Evolutionary conservation across 2,329 filamentous ascomycete species (phyloP), one percentile per base, ranked within the genome.

Genomic region (Epichloe elymi): DNA sequence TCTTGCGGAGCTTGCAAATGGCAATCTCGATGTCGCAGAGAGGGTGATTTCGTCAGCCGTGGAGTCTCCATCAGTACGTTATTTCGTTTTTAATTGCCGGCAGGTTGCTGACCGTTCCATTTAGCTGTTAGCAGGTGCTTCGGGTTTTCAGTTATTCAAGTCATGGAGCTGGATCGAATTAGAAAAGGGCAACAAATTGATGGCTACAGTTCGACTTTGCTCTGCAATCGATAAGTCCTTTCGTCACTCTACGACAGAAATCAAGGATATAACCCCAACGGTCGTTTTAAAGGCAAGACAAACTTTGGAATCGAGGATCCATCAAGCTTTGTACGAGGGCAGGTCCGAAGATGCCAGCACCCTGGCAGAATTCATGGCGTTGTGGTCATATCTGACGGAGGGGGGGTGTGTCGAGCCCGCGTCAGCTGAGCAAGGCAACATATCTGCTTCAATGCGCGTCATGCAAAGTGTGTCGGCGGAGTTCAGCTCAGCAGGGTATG

Each of bases 161-260:
- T 74, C 75, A 2, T 86, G 82, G 76, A 71, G 82, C 1, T 89
- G 84, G 82, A 73, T 83, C 55, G 75, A 80, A n/a, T 67, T 93
- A 4, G 66, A 63, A 17, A 59, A 58, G 8, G 64, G 65, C 0
- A 59, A 69, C 19, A 64, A 64, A 10, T 41, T 57, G 0, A 51
- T 60, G 14, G 71, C 73, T 3, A 53, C 69, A 6, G 56, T 58
- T 10, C 66, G 67, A 5, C 60, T 79, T 8, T 71, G 74, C 56
- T 64, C 64, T 0, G 64, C 68, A 0, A 59, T 65, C 2, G 67
- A 71, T 30, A 61, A 62, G 5, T 49, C 19, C 1, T 38, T 62
- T n/a, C 59, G 57, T n/a, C 48, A 40, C 12, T 23, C 48, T 7
- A 47, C 51, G 19, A 14, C 45, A 3, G 53, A 53, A 3, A 41